Percentiles rank a stretch among this genome's conserved stretches.
These are phyloP conservation scores for Pseudozyma sp. DNA, from an alignment of 1,284 basidiomycete species.

Conservation along the genomic window DNA sequence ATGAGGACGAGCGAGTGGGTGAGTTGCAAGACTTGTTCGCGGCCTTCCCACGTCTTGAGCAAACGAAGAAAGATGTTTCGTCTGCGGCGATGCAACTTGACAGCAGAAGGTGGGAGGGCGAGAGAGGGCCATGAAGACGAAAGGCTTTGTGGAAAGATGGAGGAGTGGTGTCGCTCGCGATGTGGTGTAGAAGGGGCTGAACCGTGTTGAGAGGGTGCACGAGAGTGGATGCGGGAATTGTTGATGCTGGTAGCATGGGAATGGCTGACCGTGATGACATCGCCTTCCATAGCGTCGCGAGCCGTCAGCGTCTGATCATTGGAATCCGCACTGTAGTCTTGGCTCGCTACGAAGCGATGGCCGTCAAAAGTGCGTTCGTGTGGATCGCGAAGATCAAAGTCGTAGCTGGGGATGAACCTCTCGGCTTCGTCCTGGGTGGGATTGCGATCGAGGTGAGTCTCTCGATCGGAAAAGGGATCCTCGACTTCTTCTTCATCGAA, in stretches of 20 bases:
- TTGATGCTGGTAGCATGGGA: constrained; percentile 31
- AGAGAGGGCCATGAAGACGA: constrained; percentile 34
- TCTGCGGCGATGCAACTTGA: constrained; percentile 27
- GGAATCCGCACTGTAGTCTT: background rate
- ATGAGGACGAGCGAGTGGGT: constrained; percentile 43
- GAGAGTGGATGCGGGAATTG: constrained; percentile 17
- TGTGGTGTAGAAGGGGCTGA: background rate
- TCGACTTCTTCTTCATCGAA: constrained; percentile 1
- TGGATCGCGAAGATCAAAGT: constrained; percentile 33
- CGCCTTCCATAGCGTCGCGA: constrained; percentile 28
- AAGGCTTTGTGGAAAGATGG: constrained; percentile 16
- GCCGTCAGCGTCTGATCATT: constrained; percentile 12
- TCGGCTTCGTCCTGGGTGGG: constrained; percentile 1
- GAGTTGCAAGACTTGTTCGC: constrained; percentile 40
- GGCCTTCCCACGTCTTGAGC: constrained; percentile 46
- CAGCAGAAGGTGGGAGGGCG: constrained; percentile 26
- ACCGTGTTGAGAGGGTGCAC: constrained; percentile 14
- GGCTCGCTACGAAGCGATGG: background rate
- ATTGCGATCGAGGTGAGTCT: background rate
- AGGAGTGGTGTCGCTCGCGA: constrained; percentile 1
- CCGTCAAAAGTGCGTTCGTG: constrained; percentile 23
- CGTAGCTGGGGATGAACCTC: constrained; percentile 19
- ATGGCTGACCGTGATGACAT: constrained; percentile 33
- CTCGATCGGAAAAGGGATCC: background rate
- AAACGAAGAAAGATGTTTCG: constrained; percentile 30